phyloP scores from a whole-genome alignment of 2,329 filamentous ascomycete species.

The Colletotrichum somersetense region DNA sequence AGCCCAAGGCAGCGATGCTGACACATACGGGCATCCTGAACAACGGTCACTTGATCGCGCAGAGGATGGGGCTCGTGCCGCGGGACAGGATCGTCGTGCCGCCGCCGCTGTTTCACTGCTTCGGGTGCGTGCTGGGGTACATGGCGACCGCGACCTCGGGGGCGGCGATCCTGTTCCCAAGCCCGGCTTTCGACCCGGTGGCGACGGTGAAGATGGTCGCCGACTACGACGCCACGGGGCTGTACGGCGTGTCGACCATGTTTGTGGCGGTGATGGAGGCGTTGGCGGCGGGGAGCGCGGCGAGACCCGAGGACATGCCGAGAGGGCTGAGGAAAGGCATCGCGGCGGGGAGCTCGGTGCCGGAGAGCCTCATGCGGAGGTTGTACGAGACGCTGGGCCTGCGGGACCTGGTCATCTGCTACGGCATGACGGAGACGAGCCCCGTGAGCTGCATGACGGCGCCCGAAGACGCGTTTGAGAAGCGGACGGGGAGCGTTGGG shows the following conservation, averaged over 20 bases:
- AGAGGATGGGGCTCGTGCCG: conserved; percentile 83
- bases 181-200: conserved; percentile 85
- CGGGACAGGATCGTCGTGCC: conserved; percentile 85
- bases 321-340: conserved; percentile 84
- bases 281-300: conserved; percentile 61
- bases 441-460: conserved; percentile 86
- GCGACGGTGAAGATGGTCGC: conserved; percentile 73
- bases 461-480: conserved; percentile 79
- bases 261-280: conserved; percentile 88
- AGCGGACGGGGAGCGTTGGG: conserved; percentile 82
- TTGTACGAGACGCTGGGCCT: conserved; percentile 82
- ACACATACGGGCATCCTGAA: conserved; percentile 90
- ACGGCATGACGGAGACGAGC: conserved; percentile 94
- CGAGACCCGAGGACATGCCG: conserved; percentile 47
- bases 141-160: conserved; percentile 91
- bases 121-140: conserved; percentile 92
- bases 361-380: conserved; percentile 82
- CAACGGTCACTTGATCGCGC: conserved; percentile 87
- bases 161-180: conserved; percentile 85
- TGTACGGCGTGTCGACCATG: conserved; percentile 97
- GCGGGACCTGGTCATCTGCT: conserved; percentile 89
- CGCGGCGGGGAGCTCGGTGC: conserved; percentile 87
- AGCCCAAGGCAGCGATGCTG: conserved; percentile 92
- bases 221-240: conserved; percentile 68
- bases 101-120: conserved; percentile 90